phyloP scores from a whole-genome alignment of 805 yeast genomes.

The Candida maesae region DNA sequence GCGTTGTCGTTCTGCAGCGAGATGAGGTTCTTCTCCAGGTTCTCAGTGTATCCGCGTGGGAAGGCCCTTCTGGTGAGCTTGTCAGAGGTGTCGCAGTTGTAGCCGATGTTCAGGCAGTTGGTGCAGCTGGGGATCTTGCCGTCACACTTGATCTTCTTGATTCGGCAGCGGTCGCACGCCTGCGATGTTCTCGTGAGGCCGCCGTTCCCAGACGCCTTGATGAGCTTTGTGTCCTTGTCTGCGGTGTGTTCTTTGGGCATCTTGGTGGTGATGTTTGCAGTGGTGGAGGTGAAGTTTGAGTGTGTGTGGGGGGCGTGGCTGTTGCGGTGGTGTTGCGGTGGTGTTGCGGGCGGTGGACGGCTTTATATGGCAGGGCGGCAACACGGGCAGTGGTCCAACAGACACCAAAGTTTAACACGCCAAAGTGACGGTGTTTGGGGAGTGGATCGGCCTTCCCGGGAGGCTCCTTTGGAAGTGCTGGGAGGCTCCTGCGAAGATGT shows the following conservation, averaged over 20 bases:
- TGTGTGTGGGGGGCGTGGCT: background rate
- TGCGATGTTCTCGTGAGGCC: slow-evolving; percentile 53
- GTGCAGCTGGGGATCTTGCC: slow-evolving; percentile 65
- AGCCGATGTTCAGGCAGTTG: slow-evolving; percentile 61
- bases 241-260: background rate
- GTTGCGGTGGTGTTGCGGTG: background rate
- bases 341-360: too few relatives aligned
- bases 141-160: slow-evolving; percentile 73
- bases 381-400: too few relatives aligned
- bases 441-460: too few relatives aligned
- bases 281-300: background rate
- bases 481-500: background rate
- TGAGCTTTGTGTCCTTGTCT: slow-evolving; percentile 19
- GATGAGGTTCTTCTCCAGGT: slow-evolving; percentile 58
- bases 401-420: too few relatives aligned
- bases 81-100: slow-evolving; percentile 69
- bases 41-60: slow-evolving; percentile 79
- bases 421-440: too few relatives aligned
- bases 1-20: slow-evolving; percentile 55
- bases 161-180: slow-evolving; percentile 79
- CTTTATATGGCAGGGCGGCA: too few relatives aligned
- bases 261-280: background rate
- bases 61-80: slow-evolving; percentile 72
- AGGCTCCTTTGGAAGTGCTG: background rate
- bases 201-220: slow-evolving; percentile 24